These are phyloP conservation scores for Eucalyptus marginata DNA, from an alignment of 345 rosid species.

Conservation along the genomic window DNA sequence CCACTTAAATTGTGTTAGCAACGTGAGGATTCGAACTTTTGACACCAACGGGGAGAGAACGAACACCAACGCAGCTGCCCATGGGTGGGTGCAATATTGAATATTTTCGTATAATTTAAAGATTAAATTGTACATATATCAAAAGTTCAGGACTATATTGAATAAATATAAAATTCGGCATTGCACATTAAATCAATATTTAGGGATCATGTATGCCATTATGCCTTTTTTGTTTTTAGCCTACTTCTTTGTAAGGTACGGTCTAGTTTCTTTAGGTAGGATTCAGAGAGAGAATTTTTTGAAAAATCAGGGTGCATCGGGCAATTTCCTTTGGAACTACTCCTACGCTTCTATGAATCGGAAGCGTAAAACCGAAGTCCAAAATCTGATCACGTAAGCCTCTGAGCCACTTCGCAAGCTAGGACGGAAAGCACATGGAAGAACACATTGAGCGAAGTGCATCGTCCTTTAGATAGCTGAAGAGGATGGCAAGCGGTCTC, in stretches of 20 bases:
- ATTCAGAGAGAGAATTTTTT: accelerated
- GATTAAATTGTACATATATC: no score
- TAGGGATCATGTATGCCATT: no score
- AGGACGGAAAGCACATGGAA: not conserved
- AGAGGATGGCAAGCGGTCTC: not conserved
- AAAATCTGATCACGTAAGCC: not conserved
- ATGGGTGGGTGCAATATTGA: no score
- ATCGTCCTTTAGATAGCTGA: not conserved
- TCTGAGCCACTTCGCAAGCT: not conserved
- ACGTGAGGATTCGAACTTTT: no score
- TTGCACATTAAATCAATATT: not conserved
- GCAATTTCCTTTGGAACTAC: not conserved
- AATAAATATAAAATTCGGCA: no score
- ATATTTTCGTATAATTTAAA: no score
- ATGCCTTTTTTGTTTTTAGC: not conserved
- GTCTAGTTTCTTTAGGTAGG: not conserved
- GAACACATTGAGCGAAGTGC: not conserved
- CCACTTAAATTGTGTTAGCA: no score
- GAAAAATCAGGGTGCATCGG: accelerated
- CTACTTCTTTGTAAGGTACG: not conserved
- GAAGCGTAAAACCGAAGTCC: not conserved
- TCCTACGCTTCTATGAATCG: not conserved
- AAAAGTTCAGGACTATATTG: no score
- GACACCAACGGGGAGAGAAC: no score
- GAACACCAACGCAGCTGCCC: no score